Evolutionary conservation across 2,329 filamentous ascomycete genomes (phyloP).

Genomic region (Colletotrichum shisoi): DNA sequence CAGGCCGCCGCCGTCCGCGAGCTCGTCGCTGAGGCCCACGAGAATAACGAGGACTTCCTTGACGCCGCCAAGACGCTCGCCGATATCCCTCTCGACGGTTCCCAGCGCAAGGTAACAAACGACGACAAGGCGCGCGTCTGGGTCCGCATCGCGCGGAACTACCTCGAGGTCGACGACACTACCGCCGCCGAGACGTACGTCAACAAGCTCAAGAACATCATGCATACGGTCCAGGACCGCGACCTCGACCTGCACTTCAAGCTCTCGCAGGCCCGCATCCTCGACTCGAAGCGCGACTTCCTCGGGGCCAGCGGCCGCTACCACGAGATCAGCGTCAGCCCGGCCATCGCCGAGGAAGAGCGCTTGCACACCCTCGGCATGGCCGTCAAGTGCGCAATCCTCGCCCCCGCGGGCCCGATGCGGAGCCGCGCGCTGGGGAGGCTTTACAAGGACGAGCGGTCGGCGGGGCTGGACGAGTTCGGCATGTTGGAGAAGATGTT

Average conservation of each 20-base stretch:
- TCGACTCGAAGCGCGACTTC: constrained; percentile 89
- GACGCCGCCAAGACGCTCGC: constrained; percentile 80
- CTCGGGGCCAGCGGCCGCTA: constrained; percentile 87
- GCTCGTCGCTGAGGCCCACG: constrained; percentile 82
- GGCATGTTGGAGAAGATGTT: constrained; percentile 97
- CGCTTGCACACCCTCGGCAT: constrained; percentile 83
- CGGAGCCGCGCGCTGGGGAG: constrained; percentile 81
- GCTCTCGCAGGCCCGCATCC: constrained; percentile 89
- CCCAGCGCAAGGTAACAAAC: constrained; percentile 82
- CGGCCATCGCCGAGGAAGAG: constrained; percentile 84
- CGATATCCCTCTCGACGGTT: constrained; percentile 86
- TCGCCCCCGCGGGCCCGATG: constrained; percentile 88
- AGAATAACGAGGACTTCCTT: constrained; percentile 80
- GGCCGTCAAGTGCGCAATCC: constrained; percentile 89
- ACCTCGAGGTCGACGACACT: constrained; percentile 92
- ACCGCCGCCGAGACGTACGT: constrained; percentile 84
- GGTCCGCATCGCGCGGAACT: constrained; percentile 93
- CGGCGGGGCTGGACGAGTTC: constrained; percentile 77
- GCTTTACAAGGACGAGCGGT: constrained; percentile 92
- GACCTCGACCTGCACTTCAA: constrained; percentile 84
- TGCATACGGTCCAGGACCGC: constrained; percentile 77
- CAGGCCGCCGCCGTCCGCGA: constrained; percentile 82
- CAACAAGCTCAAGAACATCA: constrained; percentile 94
- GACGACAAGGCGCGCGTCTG: constrained; percentile 85
- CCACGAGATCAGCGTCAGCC: constrained; percentile 81